These are phyloP conservation scores for Fistulinella staudtii DNA, from an alignment of 1,284 basidiomycete species.

Conservation along the genomic window DNA sequence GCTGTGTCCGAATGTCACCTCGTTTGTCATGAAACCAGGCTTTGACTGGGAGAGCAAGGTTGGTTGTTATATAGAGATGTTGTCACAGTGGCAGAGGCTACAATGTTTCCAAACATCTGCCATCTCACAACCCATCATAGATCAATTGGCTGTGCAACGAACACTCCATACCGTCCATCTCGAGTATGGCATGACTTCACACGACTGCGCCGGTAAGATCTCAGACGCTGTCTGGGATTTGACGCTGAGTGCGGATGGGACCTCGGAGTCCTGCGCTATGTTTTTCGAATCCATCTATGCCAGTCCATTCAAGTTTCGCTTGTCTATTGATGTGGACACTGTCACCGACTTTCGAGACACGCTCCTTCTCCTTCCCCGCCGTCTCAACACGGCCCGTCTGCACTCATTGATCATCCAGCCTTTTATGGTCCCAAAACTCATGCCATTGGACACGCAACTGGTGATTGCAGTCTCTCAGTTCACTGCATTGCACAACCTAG, in stretches of 20 bases:
- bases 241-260: conserved; percentile 1
- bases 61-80: too few relatives aligned
- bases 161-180: conserved; percentile 6
- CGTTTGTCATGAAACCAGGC: too few relatives aligned
- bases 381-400: conserved; percentile 5
- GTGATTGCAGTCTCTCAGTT: conserved; percentile 10
- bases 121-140: conserved; percentile 11
- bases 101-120: conserved; percentile 1
- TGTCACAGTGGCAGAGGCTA: conserved; percentile 12
- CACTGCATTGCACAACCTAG: conserved; percentile 9
- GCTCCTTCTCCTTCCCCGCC: conserved; percentile 8
- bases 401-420: not conserved
- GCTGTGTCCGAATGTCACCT: too few relatives aligned
- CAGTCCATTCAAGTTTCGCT: conserved; percentile 5
- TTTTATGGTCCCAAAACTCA: not conserved
- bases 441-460: not conserved
- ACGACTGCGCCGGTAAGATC: conserved; percentile 6
- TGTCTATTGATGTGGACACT: conserved; percentile 2
- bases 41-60: too few relatives aligned
- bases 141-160: conserved; percentile 1
- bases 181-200: conserved; percentile 1
- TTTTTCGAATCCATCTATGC: conserved; percentile 2
- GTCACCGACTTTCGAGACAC: not conserved
- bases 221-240: conserved; percentile 6
- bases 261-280: not conserved